A percentile compares a stretch with the other conserved stretches of the same genome.
Conservation (phyloP, 1,284 basidiomycete species). For the Rhodotorula sp. region DNA sequence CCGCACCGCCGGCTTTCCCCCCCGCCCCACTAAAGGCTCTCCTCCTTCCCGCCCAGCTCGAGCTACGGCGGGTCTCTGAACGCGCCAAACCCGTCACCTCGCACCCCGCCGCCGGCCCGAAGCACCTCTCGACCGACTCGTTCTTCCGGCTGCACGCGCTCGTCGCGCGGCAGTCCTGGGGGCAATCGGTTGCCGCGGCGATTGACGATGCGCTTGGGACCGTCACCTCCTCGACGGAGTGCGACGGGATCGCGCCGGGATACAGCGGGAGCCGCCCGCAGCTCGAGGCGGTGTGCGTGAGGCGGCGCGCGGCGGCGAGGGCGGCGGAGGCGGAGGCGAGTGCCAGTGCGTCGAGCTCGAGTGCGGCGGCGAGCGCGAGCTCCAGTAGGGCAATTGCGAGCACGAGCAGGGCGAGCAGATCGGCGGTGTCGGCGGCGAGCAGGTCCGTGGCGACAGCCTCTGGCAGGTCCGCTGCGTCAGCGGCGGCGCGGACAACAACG, state of each 20-base stretch:
- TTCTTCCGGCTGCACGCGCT: background rate
- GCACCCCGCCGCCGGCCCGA: background rate
- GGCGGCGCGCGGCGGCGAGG: background rate
- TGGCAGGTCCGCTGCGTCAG: background rate
- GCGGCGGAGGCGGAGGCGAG: background rate
- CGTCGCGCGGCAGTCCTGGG: too few relatives aligned
- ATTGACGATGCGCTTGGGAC: background rate
- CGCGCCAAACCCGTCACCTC: background rate
- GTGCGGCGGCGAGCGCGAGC: background rate
- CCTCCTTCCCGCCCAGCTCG: constrained; percentile 4
- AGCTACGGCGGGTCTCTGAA: constrained; percentile 4
- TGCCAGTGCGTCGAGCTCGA: background rate
- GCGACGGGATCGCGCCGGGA: background rate
- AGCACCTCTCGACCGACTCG: constrained; percentile 1
- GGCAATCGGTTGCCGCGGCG: background rate
- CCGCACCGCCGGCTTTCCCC: background rate
- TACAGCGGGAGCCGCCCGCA: background rate
- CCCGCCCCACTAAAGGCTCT: background rate
- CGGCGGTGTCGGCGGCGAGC: background rate
- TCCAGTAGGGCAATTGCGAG: background rate
- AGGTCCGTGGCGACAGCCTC: background rate
- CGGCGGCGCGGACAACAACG: background rate
- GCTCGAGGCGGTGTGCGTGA: background rate
- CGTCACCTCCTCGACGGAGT: background rate
- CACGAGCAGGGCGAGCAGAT: background rate